Conservation (phyloP, 768 basidiomycete species). For the Russula sp. region DNA sequence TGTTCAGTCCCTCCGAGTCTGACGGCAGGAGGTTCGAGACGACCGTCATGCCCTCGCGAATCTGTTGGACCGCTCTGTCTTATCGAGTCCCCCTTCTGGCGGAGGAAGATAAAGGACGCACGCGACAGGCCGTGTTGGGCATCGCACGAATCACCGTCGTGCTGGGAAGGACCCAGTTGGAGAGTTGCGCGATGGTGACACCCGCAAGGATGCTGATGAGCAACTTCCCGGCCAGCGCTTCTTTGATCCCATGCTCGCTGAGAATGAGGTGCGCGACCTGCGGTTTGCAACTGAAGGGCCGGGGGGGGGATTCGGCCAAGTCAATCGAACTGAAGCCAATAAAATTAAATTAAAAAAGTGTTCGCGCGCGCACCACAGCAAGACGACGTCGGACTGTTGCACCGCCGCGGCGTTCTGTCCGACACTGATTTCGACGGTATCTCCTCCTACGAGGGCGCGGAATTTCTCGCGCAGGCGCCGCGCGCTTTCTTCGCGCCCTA, state of each 20-base stretch:
- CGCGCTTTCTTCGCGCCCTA: slow-evolving; percentile 71
- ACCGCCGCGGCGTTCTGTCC: slow-evolving; percentile 68
- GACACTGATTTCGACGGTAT: slow-evolving; percentile 64
- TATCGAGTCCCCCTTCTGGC: neutral
- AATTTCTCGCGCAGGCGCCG: slow-evolving; percentile 61
- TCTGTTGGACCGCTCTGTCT: slow-evolving; percentile 44
- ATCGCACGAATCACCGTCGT: slow-evolving; percentile 91
- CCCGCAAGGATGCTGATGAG: slow-evolving; percentile 98
- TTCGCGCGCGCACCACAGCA: slow-evolving; percentile 65
- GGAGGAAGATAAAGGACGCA: slow-evolving; percentile 33
- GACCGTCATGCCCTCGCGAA: slow-evolving; percentile 98
- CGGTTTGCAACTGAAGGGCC: slow-evolving; percentile 76
- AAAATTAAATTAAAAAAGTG: too few species aligned
- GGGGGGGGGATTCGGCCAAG: neutral
- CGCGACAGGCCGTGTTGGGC: slow-evolving; percentile 98
- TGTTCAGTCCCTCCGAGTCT: slow-evolving; percentile 51
- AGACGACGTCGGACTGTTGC: slow-evolving; percentile 70
- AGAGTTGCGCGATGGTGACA: slow-evolving; percentile 79
- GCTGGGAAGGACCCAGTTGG: slow-evolving; percentile 63
- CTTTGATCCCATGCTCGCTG: slow-evolving; percentile 63
- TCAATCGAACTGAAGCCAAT: neutral
- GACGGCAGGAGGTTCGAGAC: slow-evolving; percentile 65
- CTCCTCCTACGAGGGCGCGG: slow-evolving; percentile 49
- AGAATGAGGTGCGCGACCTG: slow-evolving; percentile 77
- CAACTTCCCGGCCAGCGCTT: slow-evolving; percentile 84